These are phyloP conservation scores for Pulveroboletus ravenelii DNA, from an alignment of 768 basidiomycete species.

Conservation along the genomic window DNA sequence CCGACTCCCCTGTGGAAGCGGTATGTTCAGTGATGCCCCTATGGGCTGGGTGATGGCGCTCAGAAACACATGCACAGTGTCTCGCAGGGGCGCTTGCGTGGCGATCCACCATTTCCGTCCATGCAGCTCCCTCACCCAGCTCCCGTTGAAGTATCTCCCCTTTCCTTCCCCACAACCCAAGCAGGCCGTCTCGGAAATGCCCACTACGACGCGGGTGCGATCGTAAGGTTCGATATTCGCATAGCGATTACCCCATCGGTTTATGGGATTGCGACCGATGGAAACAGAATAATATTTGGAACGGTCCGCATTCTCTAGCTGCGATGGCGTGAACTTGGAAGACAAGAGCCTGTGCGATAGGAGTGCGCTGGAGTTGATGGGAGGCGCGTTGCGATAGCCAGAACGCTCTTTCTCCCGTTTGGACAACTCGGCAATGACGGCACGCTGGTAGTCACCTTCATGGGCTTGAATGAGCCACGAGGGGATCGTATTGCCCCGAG, in stretches of 20 bases:
- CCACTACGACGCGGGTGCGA: conserved; percentile 65
- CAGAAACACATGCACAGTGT: conserved; percentile 73
- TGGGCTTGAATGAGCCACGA: conserved; percentile 15
- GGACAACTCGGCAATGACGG: conserved; percentile 33
- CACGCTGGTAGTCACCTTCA: conserved; percentile 12
- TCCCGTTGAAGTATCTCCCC: conserved; percentile 74
- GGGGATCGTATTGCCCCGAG: conserved; percentile 2
- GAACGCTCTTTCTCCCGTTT: conserved; percentile 36
- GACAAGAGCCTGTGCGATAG: conserved; percentile 4
- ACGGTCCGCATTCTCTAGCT: conserved; percentile 15
- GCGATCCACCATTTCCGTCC: conserved; percentile 84
- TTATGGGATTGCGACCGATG: conserved; percentile 41
- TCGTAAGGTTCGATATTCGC: conserved; percentile 74
- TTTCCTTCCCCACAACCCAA: conserved; percentile 21
- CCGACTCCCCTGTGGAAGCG: conserved; percentile 35
- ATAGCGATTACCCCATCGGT: conserved; percentile 62
- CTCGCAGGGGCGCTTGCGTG: conserved; percentile 71
- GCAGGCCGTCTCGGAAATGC: conserved; percentile 17
- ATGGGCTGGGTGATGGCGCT: conserved; percentile 55
- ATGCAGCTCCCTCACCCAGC: conserved; percentile 72
- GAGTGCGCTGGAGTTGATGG: conserved; percentile 8
- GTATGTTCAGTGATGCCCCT: conserved; percentile 30
- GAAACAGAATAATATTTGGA: conserved; percentile 52
- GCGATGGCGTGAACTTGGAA: conserved; percentile 6
- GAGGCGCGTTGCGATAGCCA: conserved; percentile 23